Base-by-base conservation (phyloP, 768 basidiomycete genomes). In the Pulveroboletus sp. region DNA sequence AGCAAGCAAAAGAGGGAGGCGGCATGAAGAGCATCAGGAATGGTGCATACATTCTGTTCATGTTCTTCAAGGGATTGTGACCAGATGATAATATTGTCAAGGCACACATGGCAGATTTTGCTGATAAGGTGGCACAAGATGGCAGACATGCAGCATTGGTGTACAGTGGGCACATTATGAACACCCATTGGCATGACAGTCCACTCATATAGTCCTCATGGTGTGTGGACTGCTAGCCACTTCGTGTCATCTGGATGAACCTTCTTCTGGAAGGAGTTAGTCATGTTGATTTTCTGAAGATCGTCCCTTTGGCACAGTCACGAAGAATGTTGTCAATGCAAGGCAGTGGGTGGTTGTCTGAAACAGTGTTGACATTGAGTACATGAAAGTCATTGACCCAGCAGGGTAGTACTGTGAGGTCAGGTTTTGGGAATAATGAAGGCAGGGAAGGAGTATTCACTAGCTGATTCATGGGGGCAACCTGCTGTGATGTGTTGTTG, bases 201-300 rank as follows among this genome's bases (percentile, higher is more conserved):
- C 51, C 69, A 78, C 40, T 79, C 73, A 47, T 68, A 77, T 0
- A 63, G 48, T 0, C 76, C 72, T 20, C 68, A 68, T 0, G 68
- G 73, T 0, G 72, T 77, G 0, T 53, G 53, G 1, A 76, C 70
- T 0, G 73, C 74, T 0, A 73, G 75, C 19, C 63, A 61, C 0
- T 53, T 31, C 0, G 72, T 53, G 19, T 70, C 52, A 3, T 69
- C 65, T 0, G 55, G 60, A 19, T 69, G 60, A 0, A 71, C 51
- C 0, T 59, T 43, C 0, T 64, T 74, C 47, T 75, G 74, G 43
- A 72, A 74, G 38, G 68, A 60, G 30, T 73, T 65, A n/a, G 68
- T 71, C 67, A 74, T 73, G 40, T 77, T 68, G 1, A 76, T 61
- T n/a, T 64, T 71, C 0, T 56, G 65, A 48, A 63, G 76, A 0